A percentile compares a stretch with the other conserved stretches of the same genome.
Evolutionary conservation across 805 yeast species (phyloP).

Genomic region (Wickerhamiella parazyma): DNA sequence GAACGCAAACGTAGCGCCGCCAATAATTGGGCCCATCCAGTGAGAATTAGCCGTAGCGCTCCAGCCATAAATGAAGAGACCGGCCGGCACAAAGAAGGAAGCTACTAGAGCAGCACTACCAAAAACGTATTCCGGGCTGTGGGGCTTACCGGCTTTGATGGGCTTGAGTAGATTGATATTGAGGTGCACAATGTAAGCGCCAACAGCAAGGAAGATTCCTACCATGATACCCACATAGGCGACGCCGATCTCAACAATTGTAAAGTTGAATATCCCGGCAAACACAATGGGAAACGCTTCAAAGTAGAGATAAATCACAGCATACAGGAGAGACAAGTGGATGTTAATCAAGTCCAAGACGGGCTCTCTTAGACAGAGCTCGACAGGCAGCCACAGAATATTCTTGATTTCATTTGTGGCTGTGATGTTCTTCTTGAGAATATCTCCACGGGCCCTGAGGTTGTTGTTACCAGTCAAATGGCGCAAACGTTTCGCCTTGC

Average conservation of each 20-base stretch:
- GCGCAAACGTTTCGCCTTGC: conserved; percentile 38
- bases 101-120: conserved; percentile 29
- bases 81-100: conserved; percentile 34
- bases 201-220: conserved; percentile 32
- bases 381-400: conserved; percentile 28
- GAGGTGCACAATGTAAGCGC: conserved; percentile 9
- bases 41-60: conserved; percentile 36
- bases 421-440: neutral
- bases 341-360: conserved; percentile 38
- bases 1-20: conserved; percentile 29
- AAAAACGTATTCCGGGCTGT: conserved; percentile 14
- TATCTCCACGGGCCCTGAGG: conserved; percentile 15
- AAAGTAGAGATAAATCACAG: conserved; percentile 41
- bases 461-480: conserved; percentile 26
- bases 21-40: conserved; percentile 42
- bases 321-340: conserved; percentile 40
- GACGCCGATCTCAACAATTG: conserved; percentile 34
- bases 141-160: neutral
- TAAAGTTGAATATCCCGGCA: conserved; percentile 32
- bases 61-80: conserved; percentile 49
- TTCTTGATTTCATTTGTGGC: conserved; percentile 10
- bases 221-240: conserved; percentile 36
- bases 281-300: conserved; percentile 52
- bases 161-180: neutral
- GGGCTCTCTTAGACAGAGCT: conserved; percentile 39